Evolutionary conservation across 192 early-diverging fungal species (phyloP).

Genomic region (Coemansia sp.): DNA sequence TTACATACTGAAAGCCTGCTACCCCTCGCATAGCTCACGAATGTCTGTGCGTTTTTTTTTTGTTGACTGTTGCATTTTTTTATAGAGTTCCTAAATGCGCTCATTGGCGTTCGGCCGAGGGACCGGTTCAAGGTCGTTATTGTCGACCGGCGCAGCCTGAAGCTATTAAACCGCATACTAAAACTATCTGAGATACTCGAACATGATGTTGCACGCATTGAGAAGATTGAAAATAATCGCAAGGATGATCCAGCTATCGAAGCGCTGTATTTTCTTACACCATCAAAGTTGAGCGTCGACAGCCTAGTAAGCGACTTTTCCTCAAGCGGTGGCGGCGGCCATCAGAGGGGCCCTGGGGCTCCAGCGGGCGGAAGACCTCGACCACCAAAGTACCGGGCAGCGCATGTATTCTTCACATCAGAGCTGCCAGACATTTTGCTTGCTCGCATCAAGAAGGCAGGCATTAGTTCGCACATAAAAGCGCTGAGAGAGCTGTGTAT

Average conservation of each 20-base stretch:
- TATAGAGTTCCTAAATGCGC: constrained; percentile 55
- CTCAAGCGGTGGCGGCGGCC: background rate
- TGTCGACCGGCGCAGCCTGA: constrained; percentile 46
- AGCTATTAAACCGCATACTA: constrained; percentile 40
- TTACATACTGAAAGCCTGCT: background rate
- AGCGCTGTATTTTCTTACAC: constrained; percentile 56
- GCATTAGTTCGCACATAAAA: constrained; percentile 35
- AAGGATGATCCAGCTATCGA: constrained; percentile 44
- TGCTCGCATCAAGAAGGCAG: constrained; percentile 31
- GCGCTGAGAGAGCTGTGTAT: constrained; percentile 57
- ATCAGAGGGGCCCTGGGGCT: background rate
- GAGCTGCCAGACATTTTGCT: constrained; percentile 50
- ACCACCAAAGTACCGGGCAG: constrained; percentile 40
- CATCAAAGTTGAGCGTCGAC: constrained; percentile 39
- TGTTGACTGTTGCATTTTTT: background rate
- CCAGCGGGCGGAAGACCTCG: constrained; percentile 6
- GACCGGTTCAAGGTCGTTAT: constrained; percentile 54
- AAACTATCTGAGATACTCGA: constrained; percentile 50
- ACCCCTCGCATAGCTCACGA: background rate
- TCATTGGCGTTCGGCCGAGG: constrained; percentile 40
- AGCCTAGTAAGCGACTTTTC: constrained; percentile 46
- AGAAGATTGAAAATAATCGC: constrained; percentile 50
- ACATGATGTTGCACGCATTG: constrained; percentile 47
- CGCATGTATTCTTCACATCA: constrained; percentile 53
- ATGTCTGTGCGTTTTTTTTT: background rate